phyloP scores from a whole-genome alignment of 2,329 filamentous ascomycete species.

The Monilinia aucupariae region DNA sequence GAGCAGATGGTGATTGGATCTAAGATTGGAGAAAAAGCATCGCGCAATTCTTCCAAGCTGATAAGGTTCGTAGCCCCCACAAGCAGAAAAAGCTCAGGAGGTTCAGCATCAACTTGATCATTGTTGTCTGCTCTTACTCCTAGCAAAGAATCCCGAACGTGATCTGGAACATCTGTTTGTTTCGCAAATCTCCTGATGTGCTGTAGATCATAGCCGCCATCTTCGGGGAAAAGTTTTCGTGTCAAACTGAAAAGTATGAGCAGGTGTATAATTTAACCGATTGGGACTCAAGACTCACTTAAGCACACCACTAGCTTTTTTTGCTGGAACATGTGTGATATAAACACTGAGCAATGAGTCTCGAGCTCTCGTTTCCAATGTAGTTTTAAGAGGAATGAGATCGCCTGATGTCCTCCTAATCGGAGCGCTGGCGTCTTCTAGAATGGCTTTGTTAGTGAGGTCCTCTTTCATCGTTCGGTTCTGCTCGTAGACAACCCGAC shows the following conservation, averaged over 20 bases:
- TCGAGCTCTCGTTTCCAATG: conserved; percentile 56
- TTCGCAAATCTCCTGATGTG: conserved; percentile 75
- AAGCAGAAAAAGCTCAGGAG: conserved; percentile 41
- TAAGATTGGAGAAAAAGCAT: conserved; percentile 45
- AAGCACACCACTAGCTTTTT: conserved; percentile 65
- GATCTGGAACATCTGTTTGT: conserved; percentile 58
- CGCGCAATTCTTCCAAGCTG: conserved; percentile 47
- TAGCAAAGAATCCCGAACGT: conserved; percentile 53
- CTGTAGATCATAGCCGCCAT: conserved; percentile 58
- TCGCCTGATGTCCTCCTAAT: background rate
- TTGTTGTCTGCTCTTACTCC: conserved; percentile 44
- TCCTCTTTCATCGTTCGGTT: conserved; percentile 1
- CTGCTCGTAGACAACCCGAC: background rate
- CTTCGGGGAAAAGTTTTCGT: conserved; percentile 52
- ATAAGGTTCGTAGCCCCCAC: conserved; percentile 48
- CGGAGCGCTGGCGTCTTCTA: background rate
- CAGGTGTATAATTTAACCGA: conserved; percentile 22
- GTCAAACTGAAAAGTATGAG: conserved; percentile 45
- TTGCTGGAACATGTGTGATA: conserved; percentile 66
- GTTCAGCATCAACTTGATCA: conserved; percentile 43
- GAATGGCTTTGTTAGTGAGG: background rate
- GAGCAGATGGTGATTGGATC: conserved; percentile 39
- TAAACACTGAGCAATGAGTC: conserved; percentile 58
- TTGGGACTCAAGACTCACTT: conserved; percentile 47
- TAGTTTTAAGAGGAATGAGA: conserved; percentile 59